A percentile compares a stretch with the other conserved stretches of the same genome.
Conservation (phyloP, 2,329 filamentous ascomycete genomes). For the Teratosphaeriaceae sp. region DNA sequence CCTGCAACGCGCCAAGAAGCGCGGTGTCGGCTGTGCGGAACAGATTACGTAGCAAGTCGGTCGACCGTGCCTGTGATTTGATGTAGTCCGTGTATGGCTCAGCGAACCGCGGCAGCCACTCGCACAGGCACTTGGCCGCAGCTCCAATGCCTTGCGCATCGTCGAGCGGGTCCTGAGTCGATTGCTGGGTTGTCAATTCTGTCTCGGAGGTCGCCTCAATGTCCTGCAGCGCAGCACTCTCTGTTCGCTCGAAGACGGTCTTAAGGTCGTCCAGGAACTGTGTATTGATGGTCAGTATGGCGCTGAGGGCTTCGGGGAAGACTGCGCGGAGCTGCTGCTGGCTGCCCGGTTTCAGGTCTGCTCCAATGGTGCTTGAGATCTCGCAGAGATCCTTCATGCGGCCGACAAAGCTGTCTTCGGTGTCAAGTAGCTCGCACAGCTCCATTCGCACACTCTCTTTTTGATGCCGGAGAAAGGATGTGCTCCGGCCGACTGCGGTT, state of each 20-base stretch:
- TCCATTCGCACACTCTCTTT: conserved; percentile 81
- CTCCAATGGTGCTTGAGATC: conserved; percentile 72
- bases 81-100: conserved; percentile 93
- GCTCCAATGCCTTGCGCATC: conserved; percentile 55
- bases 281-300: conserved; percentile 75
- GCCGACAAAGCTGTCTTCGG: conserved; percentile 86
- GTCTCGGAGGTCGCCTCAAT: conserved; percentile 53
- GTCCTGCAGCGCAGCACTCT: conserved; percentile 70
- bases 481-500: conserved; percentile 69
- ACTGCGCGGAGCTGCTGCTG: conserved; percentile 65
- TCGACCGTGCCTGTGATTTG: conserved; percentile 79
- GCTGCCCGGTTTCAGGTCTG: conserved; percentile 68
- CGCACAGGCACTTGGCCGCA: conserved; percentile 73
- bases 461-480: conserved; percentile 71
- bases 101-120: conserved; percentile 91
- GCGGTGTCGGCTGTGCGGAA: conserved; percentile 71
- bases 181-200: conserved; percentile 29
- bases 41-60: conserved; percentile 70
- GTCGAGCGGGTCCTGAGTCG: conserved; percentile 57
- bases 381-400: conserved; percentile 64
- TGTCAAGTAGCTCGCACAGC: conserved; percentile 84
- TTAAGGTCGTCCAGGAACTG: conserved; percentile 72
- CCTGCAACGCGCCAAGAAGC: conserved; percentile 71
- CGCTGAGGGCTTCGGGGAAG: conserved; percentile 74
- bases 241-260: conserved; percentile 71